Evolutionary conservation across 371 early-diverging fungal species (phyloP), one percentile per base, ranked within the genome.

Genomic region (Rhizopus arrhizus): DNA sequence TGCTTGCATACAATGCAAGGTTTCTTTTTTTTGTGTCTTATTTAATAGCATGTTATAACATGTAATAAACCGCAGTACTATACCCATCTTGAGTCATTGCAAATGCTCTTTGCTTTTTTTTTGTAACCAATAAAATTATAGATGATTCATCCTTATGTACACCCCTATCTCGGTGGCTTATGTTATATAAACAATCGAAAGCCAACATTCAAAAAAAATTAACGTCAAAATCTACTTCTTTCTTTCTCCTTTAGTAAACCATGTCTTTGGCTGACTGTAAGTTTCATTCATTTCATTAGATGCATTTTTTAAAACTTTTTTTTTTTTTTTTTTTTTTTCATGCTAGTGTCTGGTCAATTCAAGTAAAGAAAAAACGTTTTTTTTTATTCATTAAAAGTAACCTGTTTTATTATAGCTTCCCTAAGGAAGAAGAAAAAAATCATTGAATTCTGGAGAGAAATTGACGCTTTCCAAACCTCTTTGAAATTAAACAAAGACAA

Each of bases 351-450:
- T 64, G 80, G 77, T 68, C 80, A 80, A 65, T 80, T 77, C 72
- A 80, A 80, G 80, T 80, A 77, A 72, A 61, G 52, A 33, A 48
- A 12, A 10, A 32, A 36, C 34, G 32, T 48, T 48, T 47, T 46
- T 61, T 47, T 47, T 48, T 58, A 38, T 41, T 13, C 34, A n/a
- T 16, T 29, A 40, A 49, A 35, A 58, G 38, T 40, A 34, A 49
- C 36, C 2, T 8, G 40, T 58, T 43, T 43, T 48, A 72, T 66
- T 77, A 79, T 65, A 90, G 89, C 70, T 99, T 98, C 80, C 95
- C 97, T 45, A 84, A 85, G 71, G 96, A 95, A 75, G 99, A 99
- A 81, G 93, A 95, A 73, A 93, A 93, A 93, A 80, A 89, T 99
- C 55, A 88, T 99, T 54, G 81, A 84, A 62, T 98, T 91, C 69